phyloP scores from a whole-genome alignment of 306 rosid species.

The Ceratonia siliqua region DNA sequence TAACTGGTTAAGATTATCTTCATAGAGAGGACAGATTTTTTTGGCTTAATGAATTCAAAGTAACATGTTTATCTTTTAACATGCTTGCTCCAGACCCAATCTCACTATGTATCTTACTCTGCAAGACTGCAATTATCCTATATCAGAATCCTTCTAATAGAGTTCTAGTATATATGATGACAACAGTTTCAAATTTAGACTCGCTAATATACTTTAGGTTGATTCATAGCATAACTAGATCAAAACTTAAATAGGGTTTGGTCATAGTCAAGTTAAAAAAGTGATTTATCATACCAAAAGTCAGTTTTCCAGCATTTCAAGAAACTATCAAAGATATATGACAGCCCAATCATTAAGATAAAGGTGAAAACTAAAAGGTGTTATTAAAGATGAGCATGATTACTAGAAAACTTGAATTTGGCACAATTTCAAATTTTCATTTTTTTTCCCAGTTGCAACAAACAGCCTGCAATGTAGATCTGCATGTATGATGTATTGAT shows the following conservation, averaged over 20 bases:
- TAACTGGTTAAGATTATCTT: not conserved
- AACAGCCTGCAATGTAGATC: not conserved
- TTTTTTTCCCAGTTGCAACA: not conserved
- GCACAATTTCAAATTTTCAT: not conserved
- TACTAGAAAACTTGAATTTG: not conserved
- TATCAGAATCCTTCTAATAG: not conserved
- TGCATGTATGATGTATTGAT: not conserved
- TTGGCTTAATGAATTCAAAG: not conserved
- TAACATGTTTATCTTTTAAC: not conserved
- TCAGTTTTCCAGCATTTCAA: not conserved
- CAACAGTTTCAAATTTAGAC: not conserved
- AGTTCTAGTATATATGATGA: not conserved
- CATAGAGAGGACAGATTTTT: not conserved
- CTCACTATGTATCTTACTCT: not conserved
- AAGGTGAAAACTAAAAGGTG: not conserved
- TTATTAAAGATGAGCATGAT: not conserved
- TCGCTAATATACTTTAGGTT: not conserved
- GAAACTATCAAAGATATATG: not conserved
- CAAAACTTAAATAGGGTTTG: not conserved
- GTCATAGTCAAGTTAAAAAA: not conserved
- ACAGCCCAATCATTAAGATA: not conserved
- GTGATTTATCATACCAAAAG: not conserved
- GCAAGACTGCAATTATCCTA: not conserved
- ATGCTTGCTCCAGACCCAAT: constrained; percentile 4
- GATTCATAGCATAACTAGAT: not conserved